These are phyloP conservation scores for Lactarius hatsudake DNA, from an alignment of 768 basidiomycete genomes.

Conservation along the genomic window DNA sequence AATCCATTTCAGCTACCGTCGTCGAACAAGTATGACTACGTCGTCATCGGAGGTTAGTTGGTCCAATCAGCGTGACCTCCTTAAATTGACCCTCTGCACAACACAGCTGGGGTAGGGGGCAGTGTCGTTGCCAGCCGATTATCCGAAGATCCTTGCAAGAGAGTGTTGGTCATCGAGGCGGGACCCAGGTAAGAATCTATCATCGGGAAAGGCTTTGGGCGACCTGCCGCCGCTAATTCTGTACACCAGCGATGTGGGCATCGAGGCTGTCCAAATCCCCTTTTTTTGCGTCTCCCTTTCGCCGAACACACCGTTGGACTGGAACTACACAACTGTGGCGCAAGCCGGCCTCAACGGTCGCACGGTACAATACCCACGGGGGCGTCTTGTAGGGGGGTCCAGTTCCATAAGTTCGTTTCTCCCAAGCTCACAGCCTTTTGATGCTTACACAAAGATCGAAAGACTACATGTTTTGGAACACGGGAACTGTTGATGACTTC, in stretches of 20 bases:
- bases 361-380: conserved; percentile 28
- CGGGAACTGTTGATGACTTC: conserved; percentile 27
- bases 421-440: conserved; percentile 18
- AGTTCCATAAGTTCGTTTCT: conserved; percentile 30
- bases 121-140: conserved; percentile 40
- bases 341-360: conserved; percentile 29
- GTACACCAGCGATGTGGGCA: conserved; percentile 21
- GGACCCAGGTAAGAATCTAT: conserved; percentile 13
- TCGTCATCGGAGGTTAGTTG: conserved; percentile 36
- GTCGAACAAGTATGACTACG: conserved; percentile 37
- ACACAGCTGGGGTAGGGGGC: conserved; percentile 38
- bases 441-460: background rate
- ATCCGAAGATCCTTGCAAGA: conserved; percentile 38
- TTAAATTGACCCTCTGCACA: background rate
- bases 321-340: conserved; percentile 33
- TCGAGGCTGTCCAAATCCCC: conserved; percentile 26
- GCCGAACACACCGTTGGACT: conserved; percentile 28
- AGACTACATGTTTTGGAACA: conserved; percentile 28
- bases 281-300: conserved; percentile 22
- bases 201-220: background rate
- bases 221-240: background rate
- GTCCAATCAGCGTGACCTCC: background rate
- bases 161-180: conserved; percentile 37
- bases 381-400: conserved; percentile 32
- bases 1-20: conserved; percentile 16